Conservation (phyloP, 2,329 filamentous ascomycete genomes). For the Claviceps sp. region DNA sequence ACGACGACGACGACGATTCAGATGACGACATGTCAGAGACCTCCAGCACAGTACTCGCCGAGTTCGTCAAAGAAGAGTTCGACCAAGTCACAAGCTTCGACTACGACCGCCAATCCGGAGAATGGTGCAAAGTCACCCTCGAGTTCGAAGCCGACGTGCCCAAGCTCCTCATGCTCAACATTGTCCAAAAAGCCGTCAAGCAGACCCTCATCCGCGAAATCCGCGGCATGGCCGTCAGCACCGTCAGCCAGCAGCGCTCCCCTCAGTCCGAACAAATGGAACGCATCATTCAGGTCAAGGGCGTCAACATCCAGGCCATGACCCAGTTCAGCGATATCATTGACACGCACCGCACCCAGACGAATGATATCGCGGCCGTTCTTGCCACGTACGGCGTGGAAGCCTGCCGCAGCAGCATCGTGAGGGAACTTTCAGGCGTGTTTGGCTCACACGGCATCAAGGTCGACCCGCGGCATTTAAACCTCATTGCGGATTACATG, state of each 20-base stretch:
- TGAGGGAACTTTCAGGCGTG: conserved; percentile 71
- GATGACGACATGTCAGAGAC: conserved; percentile 20
- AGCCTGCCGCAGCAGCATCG: conserved; percentile 76
- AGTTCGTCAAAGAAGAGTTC: conserved; percentile 49
- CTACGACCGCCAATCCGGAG: conserved; percentile 62
- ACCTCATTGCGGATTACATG: conserved; percentile 95
- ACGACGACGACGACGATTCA: conserved; percentile 19
- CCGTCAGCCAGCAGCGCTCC: conserved; percentile 45
- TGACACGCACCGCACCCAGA: conserved; percentile 73
- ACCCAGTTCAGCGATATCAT: conserved; percentile 76
- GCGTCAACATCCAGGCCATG: conserved; percentile 84
- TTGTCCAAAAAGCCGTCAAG: conserved; percentile 70
- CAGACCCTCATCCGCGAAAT: conserved; percentile 81
- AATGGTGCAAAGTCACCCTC: conserved; percentile 68
- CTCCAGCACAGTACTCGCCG: conserved; percentile 39
- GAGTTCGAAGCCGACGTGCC: conserved; percentile 69
- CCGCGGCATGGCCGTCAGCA: conserved; percentile 59
- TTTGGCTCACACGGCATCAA: conserved; percentile 85
- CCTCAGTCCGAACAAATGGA: conserved; percentile 13
- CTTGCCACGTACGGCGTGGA: conserved; percentile 83
- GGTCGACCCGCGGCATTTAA: conserved; percentile 85
- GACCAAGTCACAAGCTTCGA: conserved; percentile 61
- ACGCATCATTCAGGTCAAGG: conserved; percentile 60
- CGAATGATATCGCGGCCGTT: conserved; percentile 85
- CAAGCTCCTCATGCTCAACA: conserved; percentile 84